phyloP scores from a whole-genome alignment of 208 protist genomes.

The Crithidia fasciculata region DNA sequence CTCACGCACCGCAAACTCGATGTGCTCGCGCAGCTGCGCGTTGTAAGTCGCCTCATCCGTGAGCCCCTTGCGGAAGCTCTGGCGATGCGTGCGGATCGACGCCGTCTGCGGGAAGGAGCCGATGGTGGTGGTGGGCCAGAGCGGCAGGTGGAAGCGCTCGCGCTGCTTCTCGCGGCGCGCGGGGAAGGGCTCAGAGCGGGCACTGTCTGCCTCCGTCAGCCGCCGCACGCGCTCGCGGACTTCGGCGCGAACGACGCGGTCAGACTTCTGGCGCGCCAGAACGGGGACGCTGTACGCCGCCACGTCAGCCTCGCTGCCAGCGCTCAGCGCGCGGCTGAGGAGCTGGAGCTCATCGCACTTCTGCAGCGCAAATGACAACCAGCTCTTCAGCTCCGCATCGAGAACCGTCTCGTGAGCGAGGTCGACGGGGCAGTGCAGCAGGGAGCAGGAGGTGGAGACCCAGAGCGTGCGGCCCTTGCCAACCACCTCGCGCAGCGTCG shows the following conservation, averaged over 20 bases:
- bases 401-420: constrained; percentile 62
- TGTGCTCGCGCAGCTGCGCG: constrained; percentile 75
- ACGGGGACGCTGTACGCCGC: constrained; percentile 46
- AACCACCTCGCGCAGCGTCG: constrained; percentile 29
- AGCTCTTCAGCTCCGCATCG: constrained; percentile 56
- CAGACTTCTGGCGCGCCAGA: constrained; percentile 25
- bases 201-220: constrained; percentile 24
- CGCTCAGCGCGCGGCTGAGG: constrained; percentile 44
- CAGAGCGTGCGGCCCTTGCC: constrained; percentile 44
- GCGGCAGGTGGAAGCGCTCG: constrained; percentile 54
- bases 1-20: constrained; percentile 67
- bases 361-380: constrained; percentile 82
- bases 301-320: constrained; percentile 32
- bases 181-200: constrained; percentile 33
- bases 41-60: constrained; percentile 62
- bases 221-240: constrained; percentile 43
- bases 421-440: constrained; percentile 83
- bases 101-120: constrained; percentile 91
- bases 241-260: constrained; percentile 41
- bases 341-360: constrained; percentile 81
- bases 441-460: constrained; percentile 79
- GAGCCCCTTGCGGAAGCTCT: constrained; percentile 65
- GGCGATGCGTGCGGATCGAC: constrained; percentile 69
- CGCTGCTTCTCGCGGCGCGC: constrained; percentile 54
- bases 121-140: constrained; percentile 92